Evolutionary conservation across 2,329 filamentous ascomycete species (phyloP).

Genomic region (Nakataea oryzae): DNA sequence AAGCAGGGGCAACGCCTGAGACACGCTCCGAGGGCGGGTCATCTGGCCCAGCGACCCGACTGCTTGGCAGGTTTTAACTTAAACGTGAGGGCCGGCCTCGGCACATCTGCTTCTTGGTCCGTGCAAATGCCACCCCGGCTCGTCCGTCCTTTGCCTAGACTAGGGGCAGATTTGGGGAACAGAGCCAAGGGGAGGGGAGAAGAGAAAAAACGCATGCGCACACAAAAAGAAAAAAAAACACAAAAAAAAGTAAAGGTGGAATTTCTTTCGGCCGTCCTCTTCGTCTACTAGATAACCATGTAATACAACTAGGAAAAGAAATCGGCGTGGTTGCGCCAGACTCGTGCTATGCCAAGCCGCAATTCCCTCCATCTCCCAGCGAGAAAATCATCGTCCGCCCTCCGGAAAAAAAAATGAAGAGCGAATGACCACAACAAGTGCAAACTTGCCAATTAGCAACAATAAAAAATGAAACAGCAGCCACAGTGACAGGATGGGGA

Average conservation of each 20-base stretch:
- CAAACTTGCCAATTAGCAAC: not conserved
- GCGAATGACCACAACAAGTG: not conserved
- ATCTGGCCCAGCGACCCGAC: not conserved
- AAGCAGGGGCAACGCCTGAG: not conserved
- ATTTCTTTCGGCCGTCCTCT: not conserved
- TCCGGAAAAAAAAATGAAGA: not conserved
- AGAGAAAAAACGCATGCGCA: too few species aligned
- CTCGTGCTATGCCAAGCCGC: not conserved
- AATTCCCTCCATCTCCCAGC: not conserved
- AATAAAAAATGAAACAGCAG: not conserved
- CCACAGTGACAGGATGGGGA: not conserved
- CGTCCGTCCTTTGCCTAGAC: too few species aligned
- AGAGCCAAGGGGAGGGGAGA: too few species aligned
- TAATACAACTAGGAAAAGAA: not conserved
- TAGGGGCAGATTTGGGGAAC: too few species aligned
- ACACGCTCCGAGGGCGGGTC: not conserved
- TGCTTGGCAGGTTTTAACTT: not conserved
- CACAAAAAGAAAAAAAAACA: not conserved
- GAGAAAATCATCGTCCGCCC: not conserved
- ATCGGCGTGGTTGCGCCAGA: not conserved
- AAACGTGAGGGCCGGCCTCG: not conserved
- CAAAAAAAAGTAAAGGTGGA: not conserved
- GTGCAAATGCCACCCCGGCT: too few species aligned
- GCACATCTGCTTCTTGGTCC: too few species aligned
- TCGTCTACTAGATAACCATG: not conserved